These are phyloP conservation scores for Lentithecium fluviatile DNA, from an alignment of 495 filamentous ascomycete genomes.

Conservation along the genomic window DNA sequence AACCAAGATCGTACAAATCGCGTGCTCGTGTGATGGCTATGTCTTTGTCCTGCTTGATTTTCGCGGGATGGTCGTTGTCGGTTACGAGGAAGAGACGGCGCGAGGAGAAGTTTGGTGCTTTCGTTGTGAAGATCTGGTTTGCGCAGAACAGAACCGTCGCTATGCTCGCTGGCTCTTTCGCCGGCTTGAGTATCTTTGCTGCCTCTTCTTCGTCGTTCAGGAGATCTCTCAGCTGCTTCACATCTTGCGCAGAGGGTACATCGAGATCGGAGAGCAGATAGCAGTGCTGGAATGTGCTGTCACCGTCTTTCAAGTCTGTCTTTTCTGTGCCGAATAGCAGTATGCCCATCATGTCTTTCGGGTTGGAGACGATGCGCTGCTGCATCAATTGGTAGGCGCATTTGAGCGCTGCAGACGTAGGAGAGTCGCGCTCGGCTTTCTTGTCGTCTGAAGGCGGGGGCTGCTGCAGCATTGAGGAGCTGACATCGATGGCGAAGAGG, in stretches of 20 bases:
- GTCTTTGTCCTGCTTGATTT: conserved; percentile 67
- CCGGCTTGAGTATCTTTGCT: conserved; percentile 61
- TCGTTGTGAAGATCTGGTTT: conserved; percentile 95
- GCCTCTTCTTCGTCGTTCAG: conserved; percentile 72
- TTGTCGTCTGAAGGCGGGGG: conserved; percentile 65
- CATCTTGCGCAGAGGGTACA: conserved; percentile 80
- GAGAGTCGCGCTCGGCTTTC: conserved; percentile 69
- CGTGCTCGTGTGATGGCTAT: conserved; percentile 83
- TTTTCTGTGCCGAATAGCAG: conserved; percentile 89
- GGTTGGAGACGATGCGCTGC: conserved; percentile 94
- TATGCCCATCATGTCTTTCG: conserved; percentile 96
- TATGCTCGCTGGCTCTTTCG: conserved; percentile 69
- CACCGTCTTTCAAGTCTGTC: conserved; percentile 72
- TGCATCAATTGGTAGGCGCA: conserved; percentile 95
- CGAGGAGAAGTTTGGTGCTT: conserved; percentile 89
- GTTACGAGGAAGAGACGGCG: conserved; percentile 92
- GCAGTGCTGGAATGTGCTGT: conserved; percentile 79
- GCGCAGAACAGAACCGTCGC: conserved; percentile 89
- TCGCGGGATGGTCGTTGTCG: conserved; percentile 83
- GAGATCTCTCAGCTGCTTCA: conserved; percentile 71
- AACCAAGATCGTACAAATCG: conserved; percentile 92
- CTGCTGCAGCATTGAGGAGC: conserved; percentile 76
- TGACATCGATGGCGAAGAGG: conserved; percentile 94
- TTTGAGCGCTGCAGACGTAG: conserved; percentile 80
- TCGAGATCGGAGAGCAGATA: conserved; percentile 90